A percentile compares a stretch with the other conserved stretches of the same genome.
These are phyloP conservation scores for Xylariaceae sp. DNA, from an alignment of 2,329 filamentous ascomycete species.

Conservation along the genomic window DNA sequence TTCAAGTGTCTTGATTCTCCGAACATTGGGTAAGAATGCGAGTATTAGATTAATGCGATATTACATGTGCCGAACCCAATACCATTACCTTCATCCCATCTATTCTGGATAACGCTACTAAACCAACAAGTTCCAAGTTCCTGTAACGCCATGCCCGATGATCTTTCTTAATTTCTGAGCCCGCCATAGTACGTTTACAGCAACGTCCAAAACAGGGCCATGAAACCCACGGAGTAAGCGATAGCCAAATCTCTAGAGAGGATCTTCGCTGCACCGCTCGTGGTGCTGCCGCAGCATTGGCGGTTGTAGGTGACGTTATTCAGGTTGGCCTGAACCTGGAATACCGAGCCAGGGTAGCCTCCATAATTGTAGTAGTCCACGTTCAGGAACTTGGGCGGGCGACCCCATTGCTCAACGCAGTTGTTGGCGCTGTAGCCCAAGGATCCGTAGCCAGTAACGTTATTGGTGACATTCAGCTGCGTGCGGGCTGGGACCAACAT, in stretches of 20 bases:
- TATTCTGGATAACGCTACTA: neutral
- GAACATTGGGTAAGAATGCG: too few relatives aligned
- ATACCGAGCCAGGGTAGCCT: constrained; percentile 64
- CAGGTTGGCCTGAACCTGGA: constrained; percentile 64
- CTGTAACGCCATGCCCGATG: neutral
- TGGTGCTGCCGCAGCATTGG: constrained; percentile 49
- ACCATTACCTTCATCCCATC: too few relatives aligned
- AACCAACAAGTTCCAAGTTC: neutral
- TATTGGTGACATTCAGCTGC: constrained; percentile 69
- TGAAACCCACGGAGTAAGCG: neutral
- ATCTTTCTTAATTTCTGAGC: too few relatives aligned
- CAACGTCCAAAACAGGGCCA: neutral
- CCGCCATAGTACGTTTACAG: neutral
- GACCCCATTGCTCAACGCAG: constrained; percentile 60
- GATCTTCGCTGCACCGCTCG: constrained; percentile 11
- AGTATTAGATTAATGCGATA: too few relatives aligned
- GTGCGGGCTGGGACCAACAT: constrained; percentile 70
- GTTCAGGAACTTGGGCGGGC: constrained; percentile 72
- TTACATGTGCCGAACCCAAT: too few relatives aligned
- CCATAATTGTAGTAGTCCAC: constrained; percentile 83
- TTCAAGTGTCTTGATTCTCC: too few relatives aligned
- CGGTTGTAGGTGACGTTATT: constrained; percentile 70
- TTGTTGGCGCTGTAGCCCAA: constrained; percentile 60
- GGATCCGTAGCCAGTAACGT: constrained; percentile 57
- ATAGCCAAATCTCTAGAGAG: neutral